These are phyloP conservation scores for Malassezia equina DNA, from an alignment of 1,284 basidiomycete genomes.

Conservation along the genomic window DNA sequence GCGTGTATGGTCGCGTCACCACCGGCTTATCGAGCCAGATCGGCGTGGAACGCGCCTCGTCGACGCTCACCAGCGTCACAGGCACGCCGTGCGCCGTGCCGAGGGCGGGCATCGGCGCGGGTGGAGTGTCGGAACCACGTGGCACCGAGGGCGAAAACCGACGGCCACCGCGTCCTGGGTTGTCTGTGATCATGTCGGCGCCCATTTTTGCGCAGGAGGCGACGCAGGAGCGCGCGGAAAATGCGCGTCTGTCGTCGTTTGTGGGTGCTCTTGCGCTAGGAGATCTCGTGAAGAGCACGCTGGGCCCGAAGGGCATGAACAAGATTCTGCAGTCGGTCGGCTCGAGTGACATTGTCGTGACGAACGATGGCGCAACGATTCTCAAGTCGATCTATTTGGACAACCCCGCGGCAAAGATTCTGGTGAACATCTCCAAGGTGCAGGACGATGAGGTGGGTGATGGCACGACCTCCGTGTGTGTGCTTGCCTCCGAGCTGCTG, in stretches of 20 bases:
- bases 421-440: slow-evolving; percentile 99
- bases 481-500: slow-evolving; percentile 80
- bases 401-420: slow-evolving; percentile 96
- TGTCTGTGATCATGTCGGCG: slow-evolving; percentile 33
- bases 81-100: slow-evolving; percentile 1
- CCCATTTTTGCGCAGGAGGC: slow-evolving; percentile 54
- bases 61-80: neutral
- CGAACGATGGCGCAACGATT: slow-evolving; percentile 97
- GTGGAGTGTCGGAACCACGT: neutral
- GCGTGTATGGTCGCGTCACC: neutral
- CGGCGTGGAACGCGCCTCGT: neutral
- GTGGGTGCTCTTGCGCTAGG: slow-evolving; percentile 92
- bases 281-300: slow-evolving; percentile 93
- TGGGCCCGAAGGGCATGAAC: slow-evolving; percentile 93
- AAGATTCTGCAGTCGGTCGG: slow-evolving; percentile 87
- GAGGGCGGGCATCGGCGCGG: neutral
- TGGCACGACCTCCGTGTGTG: slow-evolving; percentile 88
- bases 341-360: slow-evolving; percentile 86
- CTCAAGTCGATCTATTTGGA: slow-evolving; percentile 94
- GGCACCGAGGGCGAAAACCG: neutral
- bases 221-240: slow-evolving; percentile 95
- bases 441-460: slow-evolving; percentile 99
- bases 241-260: slow-evolving; percentile 90
- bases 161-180: neutral
- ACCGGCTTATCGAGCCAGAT: neutral